These are phyloP conservation scores for Leccinum broughii DNA, from an alignment of 768 basidiomycete species.

Conservation along the genomic window DNA sequence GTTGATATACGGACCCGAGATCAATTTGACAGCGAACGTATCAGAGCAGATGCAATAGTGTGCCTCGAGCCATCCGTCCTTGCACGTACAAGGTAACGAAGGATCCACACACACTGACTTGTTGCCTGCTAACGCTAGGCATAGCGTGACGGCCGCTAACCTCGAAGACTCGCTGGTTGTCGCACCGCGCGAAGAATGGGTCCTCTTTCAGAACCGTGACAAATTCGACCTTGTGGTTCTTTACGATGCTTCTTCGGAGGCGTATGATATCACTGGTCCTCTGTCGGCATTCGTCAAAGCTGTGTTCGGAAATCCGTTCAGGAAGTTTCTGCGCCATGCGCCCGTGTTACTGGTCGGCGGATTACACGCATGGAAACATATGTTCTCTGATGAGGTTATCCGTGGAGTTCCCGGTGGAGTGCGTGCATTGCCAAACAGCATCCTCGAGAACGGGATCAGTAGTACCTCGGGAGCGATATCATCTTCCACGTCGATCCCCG, in stretches of 20 bases:
- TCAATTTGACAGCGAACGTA: conserved; percentile 74
- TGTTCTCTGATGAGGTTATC: conserved; percentile 46
- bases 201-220: conserved; percentile 80
- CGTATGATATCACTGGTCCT: conserved; percentile 51
- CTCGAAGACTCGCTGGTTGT: conserved; percentile 77
- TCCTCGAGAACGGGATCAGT: conserved; percentile 27
- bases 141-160: conserved; percentile 61
- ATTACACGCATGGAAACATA: conserved; percentile 73
- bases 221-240: conserved; percentile 87
- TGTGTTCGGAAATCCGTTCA: conserved; percentile 73
- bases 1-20: conserved; percentile 82
- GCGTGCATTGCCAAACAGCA: conserved; percentile 18
- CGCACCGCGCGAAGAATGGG: conserved; percentile 67
- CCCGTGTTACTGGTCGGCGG: conserved; percentile 89
- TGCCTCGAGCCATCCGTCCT: conserved; percentile 86
- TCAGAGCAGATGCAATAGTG: conserved; percentile 65
- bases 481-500: conserved; percentile 18
- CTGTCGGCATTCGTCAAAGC: conserved; percentile 61
- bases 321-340: conserved; percentile 66
- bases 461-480: conserved; percentile 29
- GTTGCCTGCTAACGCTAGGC: conserved; percentile 11
- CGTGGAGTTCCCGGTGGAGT: conserved; percentile 23
- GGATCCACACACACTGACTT: conserved; percentile 6
- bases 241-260: conserved; percentile 69
- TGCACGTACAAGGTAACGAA: conserved; percentile 60